Conservation (phyloP, 176 grass and related monocot genomes). For the Musa schizocarpa region DNA sequence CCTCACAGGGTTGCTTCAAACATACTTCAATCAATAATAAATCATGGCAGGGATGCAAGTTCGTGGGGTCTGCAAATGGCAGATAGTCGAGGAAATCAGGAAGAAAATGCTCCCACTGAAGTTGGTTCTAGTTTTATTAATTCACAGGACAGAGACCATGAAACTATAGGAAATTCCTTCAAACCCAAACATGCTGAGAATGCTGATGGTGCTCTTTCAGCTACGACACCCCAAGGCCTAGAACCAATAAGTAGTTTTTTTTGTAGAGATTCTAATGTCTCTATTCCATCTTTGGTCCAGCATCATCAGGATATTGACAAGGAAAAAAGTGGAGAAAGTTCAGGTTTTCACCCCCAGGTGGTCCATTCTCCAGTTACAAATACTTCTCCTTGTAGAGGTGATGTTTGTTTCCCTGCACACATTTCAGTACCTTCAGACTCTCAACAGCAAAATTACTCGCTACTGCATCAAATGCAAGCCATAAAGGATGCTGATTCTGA, state of each 20-base stretch:
- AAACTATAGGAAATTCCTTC: slow-evolving; percentile 33
- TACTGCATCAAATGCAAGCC: slow-evolving; percentile 69
- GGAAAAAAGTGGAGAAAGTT: slow-evolving; percentile 38
- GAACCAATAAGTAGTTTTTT: slow-evolving; percentile 38
- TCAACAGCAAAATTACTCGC: slow-evolving; percentile 58
- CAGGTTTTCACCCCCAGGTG: slow-evolving; percentile 31
- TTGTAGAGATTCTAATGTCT: slow-evolving; percentile 31
- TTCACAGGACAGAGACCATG: slow-evolving; percentile 59
- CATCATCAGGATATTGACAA: slow-evolving; percentile 45
- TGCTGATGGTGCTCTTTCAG: slow-evolving; percentile 33
- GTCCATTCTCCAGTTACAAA: slow-evolving; percentile 28
- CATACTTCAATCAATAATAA: slow-evolving; percentile 81
- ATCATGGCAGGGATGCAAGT: slow-evolving; percentile 35
- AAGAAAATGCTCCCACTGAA: slow-evolving; percentile 41
- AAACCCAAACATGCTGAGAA: slow-evolving; percentile 34
- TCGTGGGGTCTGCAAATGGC: slow-evolving; percentile 45
- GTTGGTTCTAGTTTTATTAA: slow-evolving; percentile 51
- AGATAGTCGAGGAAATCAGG: slow-evolving; percentile 53
- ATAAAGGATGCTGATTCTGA: slow-evolving; percentile 46
- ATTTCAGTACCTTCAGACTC: slow-evolving; percentile 41
- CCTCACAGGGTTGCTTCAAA: slow-evolving; percentile 63
- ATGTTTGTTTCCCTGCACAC: slow-evolving; percentile 46
- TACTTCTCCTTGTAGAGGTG: slow-evolving; percentile 23
- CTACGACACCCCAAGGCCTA: slow-evolving; percentile 32
- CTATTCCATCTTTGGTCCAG: slow-evolving; percentile 38